These are phyloP conservation scores for Phytophthora nicotianae DNA, from an alignment of 352 stramenopile genomes.

Conservation along the genomic window DNA sequence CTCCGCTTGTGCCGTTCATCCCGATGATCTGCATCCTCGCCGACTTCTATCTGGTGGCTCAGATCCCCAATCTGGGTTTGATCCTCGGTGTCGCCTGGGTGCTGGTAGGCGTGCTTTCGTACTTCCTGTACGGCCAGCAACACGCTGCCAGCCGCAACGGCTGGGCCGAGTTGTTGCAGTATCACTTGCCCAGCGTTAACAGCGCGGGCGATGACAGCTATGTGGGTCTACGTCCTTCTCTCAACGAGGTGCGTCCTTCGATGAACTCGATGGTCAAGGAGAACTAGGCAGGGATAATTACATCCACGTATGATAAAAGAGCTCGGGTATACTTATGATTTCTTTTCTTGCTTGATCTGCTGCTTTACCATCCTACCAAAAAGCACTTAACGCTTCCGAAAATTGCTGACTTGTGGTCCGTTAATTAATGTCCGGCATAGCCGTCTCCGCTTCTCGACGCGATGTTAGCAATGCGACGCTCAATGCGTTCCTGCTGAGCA, in stretches of 20 bases:
- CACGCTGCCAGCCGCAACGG: conserved; percentile 44
- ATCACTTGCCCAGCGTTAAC: conserved; percentile 32
- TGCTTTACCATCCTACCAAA: conserved; percentile 14
- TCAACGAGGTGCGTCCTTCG: conserved; percentile 55
- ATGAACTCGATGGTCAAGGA: conserved; percentile 51
- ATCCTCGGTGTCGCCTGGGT: conserved; percentile 46
- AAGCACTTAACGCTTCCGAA: too few relatives aligned
- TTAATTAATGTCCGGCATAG: conserved; percentile 38
- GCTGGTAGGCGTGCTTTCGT: conserved; percentile 43
- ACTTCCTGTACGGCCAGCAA: conserved; percentile 55
- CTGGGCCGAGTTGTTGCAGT: conserved; percentile 47
- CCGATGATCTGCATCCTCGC: conserved; percentile 48
- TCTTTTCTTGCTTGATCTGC: conserved; percentile 12
- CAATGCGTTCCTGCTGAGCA: conserved; percentile 58
- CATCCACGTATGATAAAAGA: conserved; percentile 20
- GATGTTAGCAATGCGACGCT: conserved; percentile 70
- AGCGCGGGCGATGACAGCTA: conserved; percentile 40
- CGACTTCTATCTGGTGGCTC: conserved; percentile 56
- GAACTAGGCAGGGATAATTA: conserved; percentile 19
- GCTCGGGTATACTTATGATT: conserved; percentile 31
- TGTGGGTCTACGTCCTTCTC: conserved; percentile 33
- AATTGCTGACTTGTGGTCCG: neutral
- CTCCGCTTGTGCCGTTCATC: conserved; percentile 52
- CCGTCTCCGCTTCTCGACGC: conserved; percentile 39
- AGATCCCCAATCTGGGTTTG: conserved; percentile 48